Evolutionary conservation across 192 early-diverging fungal species (phyloP), one percentile per base, ranked within the genome.

Genomic region (Spizellomyces sp.): DNA sequence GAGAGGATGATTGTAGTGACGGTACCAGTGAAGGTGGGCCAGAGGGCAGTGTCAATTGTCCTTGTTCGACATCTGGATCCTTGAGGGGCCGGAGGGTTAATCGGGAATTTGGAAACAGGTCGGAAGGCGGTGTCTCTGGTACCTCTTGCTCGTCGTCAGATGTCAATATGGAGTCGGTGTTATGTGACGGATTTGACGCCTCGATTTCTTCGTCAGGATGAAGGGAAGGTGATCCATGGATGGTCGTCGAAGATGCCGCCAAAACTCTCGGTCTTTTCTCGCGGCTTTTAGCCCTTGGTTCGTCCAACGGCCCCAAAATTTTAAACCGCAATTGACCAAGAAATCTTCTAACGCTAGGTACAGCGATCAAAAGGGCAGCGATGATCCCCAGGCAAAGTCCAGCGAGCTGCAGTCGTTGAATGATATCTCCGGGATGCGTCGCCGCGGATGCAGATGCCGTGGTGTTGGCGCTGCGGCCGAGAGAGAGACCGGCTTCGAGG

Each of bases 291-390:
- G 52, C 17, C 36, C 48, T 56, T 3, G 52, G 52, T 45, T 69
- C 67, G 27, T 69, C 67, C 22, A 69, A 45, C 36, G 67, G 55
- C 12, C 67, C 67, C 55, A 69, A 48, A n/a, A 54, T 36, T 42
- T 45, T 56, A 27, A 54, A 59, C n/a, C 57, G 17, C 57, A 21
- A 58, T n/a, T 45, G 57, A 15, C 52, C 21, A 7, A 57, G 44
- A 12, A 36, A 54, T 57, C 45, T 57, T 21, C 67, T 22, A 14
- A 69, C 27, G 9, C 54, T 6, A 12, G 67, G 67, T 36, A 69
- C 45, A 8, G 67, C 67, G 43, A 69, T 59, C 17, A 69, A 17
- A 17, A 57, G 42, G 12, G 55, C 41, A n/a, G 42, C 52, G 5
- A 22, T 57, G 9, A 69, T 57, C 27, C 67, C 67, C 42, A 59